A percentile compares a stretch with the other conserved stretches of the same genome.
phyloP scores from a whole-genome alignment of 2,329 filamentous ascomycete species.

The Westerdykella sp. region DNA sequence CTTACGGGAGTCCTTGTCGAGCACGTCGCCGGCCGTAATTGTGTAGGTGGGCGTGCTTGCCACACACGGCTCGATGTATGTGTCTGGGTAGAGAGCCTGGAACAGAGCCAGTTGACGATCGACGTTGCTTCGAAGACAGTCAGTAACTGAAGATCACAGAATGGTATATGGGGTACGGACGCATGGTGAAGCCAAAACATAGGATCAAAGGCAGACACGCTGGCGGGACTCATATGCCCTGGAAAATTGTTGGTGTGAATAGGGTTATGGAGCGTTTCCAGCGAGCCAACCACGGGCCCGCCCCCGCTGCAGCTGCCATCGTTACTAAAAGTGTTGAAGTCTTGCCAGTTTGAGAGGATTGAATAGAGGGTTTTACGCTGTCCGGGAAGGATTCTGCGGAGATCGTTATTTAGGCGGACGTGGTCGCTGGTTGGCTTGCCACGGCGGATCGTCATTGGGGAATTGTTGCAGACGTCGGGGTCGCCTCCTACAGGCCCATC shows the following conservation, averaged over 20 bases:
- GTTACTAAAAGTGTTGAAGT: slow-evolving; percentile 10
- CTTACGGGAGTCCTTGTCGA: slow-evolving; percentile 46
- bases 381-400: slow-evolving; percentile 3
- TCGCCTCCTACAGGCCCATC: slow-evolving; percentile 47
- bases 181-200: slow-evolving; percentile 49
- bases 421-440: slow-evolving; percentile 4
- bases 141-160: not conserved
- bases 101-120: slow-evolving; percentile 59
- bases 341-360: slow-evolving; percentile 12
- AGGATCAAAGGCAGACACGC: slow-evolving; percentile 59
- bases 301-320: slow-evolving; percentile 1
- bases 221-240: slow-evolving; percentile 64
- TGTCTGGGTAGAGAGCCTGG: slow-evolving; percentile 63
- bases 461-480: slow-evolving; percentile 28
- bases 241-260: slow-evolving; percentile 34
- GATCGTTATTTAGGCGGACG: slow-evolving; percentile 4
- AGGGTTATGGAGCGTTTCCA: slow-evolving; percentile 12
- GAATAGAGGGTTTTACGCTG: slow-evolving; percentile 9
- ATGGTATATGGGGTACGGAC: not conserved
- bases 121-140: slow-evolving; percentile 8
- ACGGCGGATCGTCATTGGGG: slow-evolving; percentile 38
- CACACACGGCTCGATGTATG: slow-evolving; percentile 51
- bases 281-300: slow-evolving; percentile 1
- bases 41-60: slow-evolving; percentile 11
- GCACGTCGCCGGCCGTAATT: slow-evolving; percentile 32